These are phyloP conservation scores for Wickerhamiella brachini DNA, from an alignment of 805 yeast genomes.

Conservation along the genomic window DNA sequence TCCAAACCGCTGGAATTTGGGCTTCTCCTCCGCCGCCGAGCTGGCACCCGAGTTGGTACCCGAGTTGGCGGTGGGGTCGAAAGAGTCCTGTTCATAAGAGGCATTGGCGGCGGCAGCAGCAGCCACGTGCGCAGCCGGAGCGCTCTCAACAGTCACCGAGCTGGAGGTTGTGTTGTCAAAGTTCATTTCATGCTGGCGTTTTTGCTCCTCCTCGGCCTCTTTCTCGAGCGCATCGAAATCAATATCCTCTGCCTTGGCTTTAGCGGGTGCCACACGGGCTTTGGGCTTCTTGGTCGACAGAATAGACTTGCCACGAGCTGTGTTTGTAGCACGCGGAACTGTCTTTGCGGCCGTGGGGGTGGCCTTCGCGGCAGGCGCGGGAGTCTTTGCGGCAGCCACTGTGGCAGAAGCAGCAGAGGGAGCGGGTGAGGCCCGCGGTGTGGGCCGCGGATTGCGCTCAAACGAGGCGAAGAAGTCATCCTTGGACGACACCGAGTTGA, in stretches of 20 bases:
- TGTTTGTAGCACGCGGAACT: conserved; percentile 5
- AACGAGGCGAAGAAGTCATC: conserved; percentile 89
- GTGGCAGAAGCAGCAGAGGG: not conserved
- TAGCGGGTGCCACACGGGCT: conserved; percentile 18
- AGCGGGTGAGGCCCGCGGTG: conserved; percentile 28
- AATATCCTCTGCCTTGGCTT: conserved; percentile 28
- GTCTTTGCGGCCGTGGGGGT: conserved; percentile 5
- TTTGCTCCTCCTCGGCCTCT: conserved; percentile 73
- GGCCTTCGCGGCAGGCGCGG: conserved; percentile 7
- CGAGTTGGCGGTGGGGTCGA: not conserved
- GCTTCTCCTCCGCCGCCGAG: conserved; percentile 5
- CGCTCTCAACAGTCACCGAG: not conserved
- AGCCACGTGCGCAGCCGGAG: not conserved
- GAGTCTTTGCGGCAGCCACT: conserved; percentile 5
- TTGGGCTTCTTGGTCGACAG: conserved; percentile 23
- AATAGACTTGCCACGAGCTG: conserved; percentile 16
- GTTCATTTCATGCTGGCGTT: conserved; percentile 28
- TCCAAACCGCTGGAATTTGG: conserved; percentile 15
- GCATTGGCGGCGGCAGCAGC: not conserved
- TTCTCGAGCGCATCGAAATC: conserved; percentile 58
- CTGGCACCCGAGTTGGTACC: not conserved
- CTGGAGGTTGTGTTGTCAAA: conserved; percentile 3
- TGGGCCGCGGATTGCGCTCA: conserved; percentile 50
- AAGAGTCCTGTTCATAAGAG: not conserved
- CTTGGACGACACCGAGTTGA: conserved; percentile 17